Conservation (phyloP, 306 rosid species). For the Canavalia gladiata region DNA sequence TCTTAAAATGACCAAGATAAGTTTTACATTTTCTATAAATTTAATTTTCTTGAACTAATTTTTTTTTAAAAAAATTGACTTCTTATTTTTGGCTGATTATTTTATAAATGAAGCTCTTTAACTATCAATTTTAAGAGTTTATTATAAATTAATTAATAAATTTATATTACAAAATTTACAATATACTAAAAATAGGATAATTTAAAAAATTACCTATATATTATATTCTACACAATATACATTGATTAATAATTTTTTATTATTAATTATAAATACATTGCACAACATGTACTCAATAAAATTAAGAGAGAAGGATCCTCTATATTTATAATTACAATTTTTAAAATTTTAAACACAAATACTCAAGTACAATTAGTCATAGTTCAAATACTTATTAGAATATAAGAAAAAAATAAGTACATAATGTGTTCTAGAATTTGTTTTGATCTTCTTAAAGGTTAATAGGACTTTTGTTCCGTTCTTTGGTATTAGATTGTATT, state of each 20-base stretch:
- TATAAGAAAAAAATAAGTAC: no score
- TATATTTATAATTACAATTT: constrained; percentile 35
- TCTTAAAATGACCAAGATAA: background rate
- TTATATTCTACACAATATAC: constrained; percentile 97
- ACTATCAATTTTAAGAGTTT: constrained; percentile 30
- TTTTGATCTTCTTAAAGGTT: no score
- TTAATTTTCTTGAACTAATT: constrained; percentile 27
- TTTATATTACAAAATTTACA: constrained; percentile 43
- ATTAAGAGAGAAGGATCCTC: constrained; percentile 36
- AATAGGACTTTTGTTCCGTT: no score
- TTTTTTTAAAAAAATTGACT: background rate
- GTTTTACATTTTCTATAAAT: constrained; percentile 20
- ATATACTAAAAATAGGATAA: constrained; percentile 35
- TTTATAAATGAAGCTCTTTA: constrained; percentile 28
- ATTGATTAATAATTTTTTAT: constrained; percentile 85
- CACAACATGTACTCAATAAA: constrained; percentile 52
- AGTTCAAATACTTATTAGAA: no score
- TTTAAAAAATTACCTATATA: constrained; percentile 77
- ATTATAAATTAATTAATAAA: background rate
- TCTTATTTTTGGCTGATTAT: constrained; percentile 17
- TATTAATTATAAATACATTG: constrained; percentile 97
- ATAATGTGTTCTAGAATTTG: no score
- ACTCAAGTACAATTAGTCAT: no score
- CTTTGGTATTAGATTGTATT: no score
- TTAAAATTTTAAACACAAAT: constrained; percentile 48